A percentile compares a stretch with the other conserved stretches of the same genome.
Conservation (phyloP, 805 yeast species). For the Blastobotrys mokoenaii region DNA sequence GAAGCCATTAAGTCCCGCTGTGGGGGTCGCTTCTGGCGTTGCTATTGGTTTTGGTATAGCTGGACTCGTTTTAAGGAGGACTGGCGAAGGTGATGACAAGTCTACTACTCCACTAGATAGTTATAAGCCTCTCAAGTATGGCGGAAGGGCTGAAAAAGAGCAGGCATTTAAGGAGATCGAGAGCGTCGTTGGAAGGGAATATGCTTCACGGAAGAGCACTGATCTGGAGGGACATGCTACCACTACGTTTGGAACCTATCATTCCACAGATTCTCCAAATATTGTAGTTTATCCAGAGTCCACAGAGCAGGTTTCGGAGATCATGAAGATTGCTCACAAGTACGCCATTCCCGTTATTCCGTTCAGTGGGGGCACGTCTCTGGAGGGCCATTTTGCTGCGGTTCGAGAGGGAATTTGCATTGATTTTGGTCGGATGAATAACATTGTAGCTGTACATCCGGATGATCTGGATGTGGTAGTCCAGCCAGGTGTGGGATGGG, state of each 20-base stretch:
- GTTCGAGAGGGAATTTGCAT: slow-evolving; percentile 62
- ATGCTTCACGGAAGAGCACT: slow-evolving; percentile 36
- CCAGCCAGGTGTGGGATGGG: slow-evolving; percentile 83
- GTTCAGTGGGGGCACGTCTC: slow-evolving; percentile 70
- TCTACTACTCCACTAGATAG: slow-evolving; percentile 45
- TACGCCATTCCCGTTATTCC: slow-evolving; percentile 68
- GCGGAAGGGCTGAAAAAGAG: slow-evolving; percentile 35
- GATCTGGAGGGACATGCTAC: slow-evolving; percentile 55
- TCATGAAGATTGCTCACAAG: slow-evolving; percentile 53
- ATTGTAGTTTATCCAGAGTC: slow-evolving; percentile 54
- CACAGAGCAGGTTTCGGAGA: slow-evolving; percentile 58
- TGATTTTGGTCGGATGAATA: slow-evolving; percentile 55
- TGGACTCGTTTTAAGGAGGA: too few species aligned
- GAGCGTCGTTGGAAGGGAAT: slow-evolving; percentile 43
- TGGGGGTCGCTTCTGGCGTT: too few species aligned
- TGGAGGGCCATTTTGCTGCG: slow-evolving; percentile 75
- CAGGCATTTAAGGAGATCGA: slow-evolving; percentile 46
- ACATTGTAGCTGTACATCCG: slow-evolving; percentile 51
- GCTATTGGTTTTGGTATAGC: too few species aligned
- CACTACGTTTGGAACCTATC: slow-evolving; percentile 61
- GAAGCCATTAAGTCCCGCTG: too few species aligned
- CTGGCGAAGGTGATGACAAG: neutral
- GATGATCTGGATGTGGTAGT: slow-evolving; percentile 71
- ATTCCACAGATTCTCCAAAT: slow-evolving; percentile 54
- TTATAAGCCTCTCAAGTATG: slow-evolving; percentile 47